Evolutionary conservation across 768 basidiomycete species (phyloP), one percentile per base, ranked within the genome.

Genomic region (Boletus insuetus): DNA sequence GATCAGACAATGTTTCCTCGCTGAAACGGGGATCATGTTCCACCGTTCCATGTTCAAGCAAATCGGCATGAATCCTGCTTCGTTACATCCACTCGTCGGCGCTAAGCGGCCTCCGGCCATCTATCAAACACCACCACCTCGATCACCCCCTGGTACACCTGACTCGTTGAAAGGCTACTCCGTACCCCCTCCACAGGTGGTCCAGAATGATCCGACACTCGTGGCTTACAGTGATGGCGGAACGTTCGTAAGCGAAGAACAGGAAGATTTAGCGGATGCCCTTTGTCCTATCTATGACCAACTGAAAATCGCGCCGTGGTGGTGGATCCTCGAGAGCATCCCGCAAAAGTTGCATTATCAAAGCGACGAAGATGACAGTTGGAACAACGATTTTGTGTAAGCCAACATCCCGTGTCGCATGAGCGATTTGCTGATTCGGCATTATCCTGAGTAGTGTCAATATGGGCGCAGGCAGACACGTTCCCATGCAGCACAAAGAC

Each of bases 281-380:
- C 51, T 85, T 14, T 73, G 73, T 48, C 74, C 71, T 0, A 65
- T 76, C 5, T 81, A 82, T 53, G 87, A 90, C 67, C 79, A 86
- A 71, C 76, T 90, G 31, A 24, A 2, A 12, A 9, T 37, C 7
- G 58, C 67, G n/a, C 60, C 60, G 45, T 49, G 46, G 0, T 90
- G 88, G 89, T 90, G 89, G 88, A 58, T 83, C 20, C 69, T 91
- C 31, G 88, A 91, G 67, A 50, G 75, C 26, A 41, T 83, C 14
- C 84, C 82, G 1, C 71, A 67, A 56, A 58, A 42, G 46, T 19
- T 62, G 51, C 68, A 53, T 34, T 71, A 58, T 54, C 71, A 73
- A 43, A 52, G 58, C 19, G 64, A 69, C 40, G 47, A 62, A 3
- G 61, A 68, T 22, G 40, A 61, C 24, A 10, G 4, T 0, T 70